phyloP scores from a whole-genome alignment of 371 early-diverging fungal genomes.

The Umbelopsis sp. region DNA sequence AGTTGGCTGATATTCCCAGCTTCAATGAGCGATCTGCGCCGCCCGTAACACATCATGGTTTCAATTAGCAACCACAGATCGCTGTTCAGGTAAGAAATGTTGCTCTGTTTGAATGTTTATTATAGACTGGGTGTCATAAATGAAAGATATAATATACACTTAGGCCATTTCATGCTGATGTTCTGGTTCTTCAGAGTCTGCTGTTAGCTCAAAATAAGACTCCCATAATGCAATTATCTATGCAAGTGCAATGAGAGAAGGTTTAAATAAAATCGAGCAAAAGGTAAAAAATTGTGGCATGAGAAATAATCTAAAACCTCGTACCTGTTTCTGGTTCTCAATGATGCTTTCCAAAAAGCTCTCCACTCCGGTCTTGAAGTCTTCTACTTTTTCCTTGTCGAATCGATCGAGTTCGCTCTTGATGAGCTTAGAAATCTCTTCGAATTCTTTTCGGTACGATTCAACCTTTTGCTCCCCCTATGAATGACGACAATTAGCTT shows the following conservation, averaged over 20 bases:
- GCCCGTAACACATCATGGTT: too few relatives aligned
- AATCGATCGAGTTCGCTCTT: conserved; percentile 82
- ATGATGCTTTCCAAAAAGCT: conserved; percentile 76
- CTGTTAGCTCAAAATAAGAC: conserved; percentile 59
- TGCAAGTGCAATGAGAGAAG: background rate
- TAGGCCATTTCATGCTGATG: conserved; percentile 21
- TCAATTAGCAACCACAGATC: too few relatives aligned
- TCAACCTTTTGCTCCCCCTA: conserved; percentile 61
- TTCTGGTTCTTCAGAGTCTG: conserved; percentile 32
- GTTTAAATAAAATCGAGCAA: background rate
- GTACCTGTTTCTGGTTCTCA: conserved; percentile 83
- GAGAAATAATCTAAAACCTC: background rate
- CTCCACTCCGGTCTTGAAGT: conserved; percentile 79
- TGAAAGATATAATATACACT: conserved; percentile 4
- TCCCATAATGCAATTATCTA: conserved; percentile 72
- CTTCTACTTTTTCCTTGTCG: conserved; percentile 84
- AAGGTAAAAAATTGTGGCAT: too few relatives aligned
- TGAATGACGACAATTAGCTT: background rate
- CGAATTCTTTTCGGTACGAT: conserved; percentile 65
- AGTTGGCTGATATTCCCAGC: too few relatives aligned
- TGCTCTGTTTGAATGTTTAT: background rate
- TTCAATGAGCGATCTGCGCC: too few relatives aligned
- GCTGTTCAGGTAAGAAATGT: background rate
- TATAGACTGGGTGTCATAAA: background rate
- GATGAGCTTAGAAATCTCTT: conserved; percentile 73